phyloP scores from a whole-genome alignment of 805 yeast species.

The Cyberlindnera subsufficiens region DNA sequence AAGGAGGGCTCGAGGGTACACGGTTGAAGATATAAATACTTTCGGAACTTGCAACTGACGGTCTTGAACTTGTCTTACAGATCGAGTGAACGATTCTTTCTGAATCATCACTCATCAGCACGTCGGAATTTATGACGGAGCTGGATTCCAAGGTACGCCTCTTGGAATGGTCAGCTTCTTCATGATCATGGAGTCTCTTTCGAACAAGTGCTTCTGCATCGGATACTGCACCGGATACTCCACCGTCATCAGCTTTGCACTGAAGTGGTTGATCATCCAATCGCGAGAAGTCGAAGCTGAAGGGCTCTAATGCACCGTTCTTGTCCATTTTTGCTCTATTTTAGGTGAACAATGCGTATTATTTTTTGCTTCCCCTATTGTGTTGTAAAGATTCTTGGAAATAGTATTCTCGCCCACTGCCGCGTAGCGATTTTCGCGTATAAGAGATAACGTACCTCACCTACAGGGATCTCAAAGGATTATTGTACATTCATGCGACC shows the following conservation, averaged over 20 bases:
- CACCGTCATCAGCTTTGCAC: conserved; percentile 27
- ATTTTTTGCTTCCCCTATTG: no score
- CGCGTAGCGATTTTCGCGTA: no score
- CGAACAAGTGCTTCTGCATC: conserved; percentile 9
- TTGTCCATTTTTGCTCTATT: conserved; percentile 5
- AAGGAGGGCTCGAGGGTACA: conserved; percentile 23
- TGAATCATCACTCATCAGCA: conserved; percentile 18
- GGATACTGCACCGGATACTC: background rate
- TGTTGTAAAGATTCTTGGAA: no score
- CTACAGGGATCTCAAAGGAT: no score
- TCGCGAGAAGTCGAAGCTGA: conserved; percentile 29
- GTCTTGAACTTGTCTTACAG: conserved; percentile 14
- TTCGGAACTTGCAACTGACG: conserved; percentile 19
- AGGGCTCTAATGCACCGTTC: conserved; percentile 15
- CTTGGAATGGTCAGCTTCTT: conserved; percentile 10
- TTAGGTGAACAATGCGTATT: no score
- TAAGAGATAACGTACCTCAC: no score
- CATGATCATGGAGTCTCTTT: conserved; percentile 15
- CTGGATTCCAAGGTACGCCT: conserved; percentile 10
- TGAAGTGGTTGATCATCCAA: conserved; percentile 28
- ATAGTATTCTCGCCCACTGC: no score
- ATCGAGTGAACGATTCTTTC: background rate
- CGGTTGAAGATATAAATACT: conserved; percentile 17
- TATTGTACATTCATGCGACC: conserved; percentile 22
- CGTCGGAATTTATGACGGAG: conserved; percentile 15